Conservation (phyloP, 2,329 filamentous ascomycete genomes). For the Fusarium sp. region DNA sequence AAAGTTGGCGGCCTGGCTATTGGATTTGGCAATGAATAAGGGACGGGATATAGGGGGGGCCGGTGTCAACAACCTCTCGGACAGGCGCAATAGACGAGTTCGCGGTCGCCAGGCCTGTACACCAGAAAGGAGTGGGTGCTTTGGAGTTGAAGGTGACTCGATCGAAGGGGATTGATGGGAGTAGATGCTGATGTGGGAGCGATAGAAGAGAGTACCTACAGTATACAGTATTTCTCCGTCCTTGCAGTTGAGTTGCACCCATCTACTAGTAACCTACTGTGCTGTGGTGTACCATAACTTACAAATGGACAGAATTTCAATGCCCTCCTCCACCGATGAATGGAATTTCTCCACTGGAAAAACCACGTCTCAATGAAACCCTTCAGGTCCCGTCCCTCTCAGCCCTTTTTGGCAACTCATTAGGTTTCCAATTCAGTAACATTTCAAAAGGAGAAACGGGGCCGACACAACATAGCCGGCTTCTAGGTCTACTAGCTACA, state of each 20-base stretch:
- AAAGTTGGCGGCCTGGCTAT: neutral
- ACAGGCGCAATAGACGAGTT: conserved; percentile 3
- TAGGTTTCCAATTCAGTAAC: conserved; percentile 25
- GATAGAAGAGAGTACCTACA: neutral
- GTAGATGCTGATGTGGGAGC: conserved; percentile 9
- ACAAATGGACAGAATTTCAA: neutral
- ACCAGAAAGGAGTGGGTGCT: neutral
- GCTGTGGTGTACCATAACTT: neutral
- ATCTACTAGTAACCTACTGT: neutral
- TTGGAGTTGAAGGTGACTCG: neutral
- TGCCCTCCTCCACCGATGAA: conserved; percentile 3
- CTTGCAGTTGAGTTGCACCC: neutral
- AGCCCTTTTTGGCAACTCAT: conserved; percentile 26
- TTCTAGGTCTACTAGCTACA: neutral
- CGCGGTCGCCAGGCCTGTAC: neutral
- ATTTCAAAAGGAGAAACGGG: conserved; percentile 23
- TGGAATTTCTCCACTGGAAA: conserved; percentile 25
- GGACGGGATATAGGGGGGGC: neutral
- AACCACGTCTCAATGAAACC: conserved; percentile 32
- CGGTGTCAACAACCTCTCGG: conserved; percentile 4
- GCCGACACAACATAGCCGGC: conserved; percentile 5
- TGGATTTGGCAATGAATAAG: neutral
- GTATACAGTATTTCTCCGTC: neutral
- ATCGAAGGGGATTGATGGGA: neutral
- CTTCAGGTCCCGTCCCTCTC: conserved; percentile 11